A percentile compares a stretch with the other conserved stretches of the same genome.
Evolutionary conservation across 139 green algal genomes (phyloP).

Genomic region (Ulvella scutata): DNA sequence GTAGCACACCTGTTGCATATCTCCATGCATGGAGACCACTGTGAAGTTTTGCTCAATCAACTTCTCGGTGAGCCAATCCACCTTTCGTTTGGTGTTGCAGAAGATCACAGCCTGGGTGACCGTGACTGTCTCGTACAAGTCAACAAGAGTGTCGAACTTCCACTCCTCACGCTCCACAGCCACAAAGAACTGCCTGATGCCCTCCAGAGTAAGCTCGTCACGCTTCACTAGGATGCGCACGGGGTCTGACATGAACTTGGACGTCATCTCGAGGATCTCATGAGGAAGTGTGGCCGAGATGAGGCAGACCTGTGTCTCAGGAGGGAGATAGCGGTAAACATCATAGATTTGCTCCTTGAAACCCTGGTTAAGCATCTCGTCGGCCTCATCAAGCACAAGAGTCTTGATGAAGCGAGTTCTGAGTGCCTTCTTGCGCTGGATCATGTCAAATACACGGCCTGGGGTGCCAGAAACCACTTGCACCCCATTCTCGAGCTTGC

Average conservation of each 20-base stretch:
- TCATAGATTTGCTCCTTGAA: constrained; percentile 99
- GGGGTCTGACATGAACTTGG: constrained; percentile 99
- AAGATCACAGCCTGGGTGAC: constrained; percentile 99
- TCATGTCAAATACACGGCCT: constrained; percentile 97
- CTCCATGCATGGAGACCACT: constrained; percentile 91
- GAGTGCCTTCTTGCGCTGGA: constrained; percentile 65
- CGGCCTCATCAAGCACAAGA: constrained; percentile 83
- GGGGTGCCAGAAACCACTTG: constrained; percentile 92
- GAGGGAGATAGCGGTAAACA: constrained; percentile 79
- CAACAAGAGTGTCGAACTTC: constrained; percentile 99
- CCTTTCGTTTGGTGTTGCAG: constrained; percentile 94
- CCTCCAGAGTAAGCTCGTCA: constrained; percentile 98
- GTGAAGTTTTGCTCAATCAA: constrained; percentile 98
- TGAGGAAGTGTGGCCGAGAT: constrained; percentile 88
- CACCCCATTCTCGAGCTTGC: constrained; percentile 79
- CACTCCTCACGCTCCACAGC: constrained; percentile 97
- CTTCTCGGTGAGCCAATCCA: constrained; percentile 96
- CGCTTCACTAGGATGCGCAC: constrained; percentile 96
- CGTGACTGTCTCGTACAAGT: constrained; percentile 98
- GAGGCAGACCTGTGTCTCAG: constrained; percentile 82
- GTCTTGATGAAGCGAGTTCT: constrained; percentile 40
- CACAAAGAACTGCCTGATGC: constrained; percentile 99
- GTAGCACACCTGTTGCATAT: constrained; percentile 80
- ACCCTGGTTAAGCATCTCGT: constrained; percentile 96
- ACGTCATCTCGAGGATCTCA: constrained; percentile 95